Percentiles rank a stretch among this genome's conserved stretches.
Conservation (phyloP, 106 monocot species). For the Apostasia ramifera region DNA sequence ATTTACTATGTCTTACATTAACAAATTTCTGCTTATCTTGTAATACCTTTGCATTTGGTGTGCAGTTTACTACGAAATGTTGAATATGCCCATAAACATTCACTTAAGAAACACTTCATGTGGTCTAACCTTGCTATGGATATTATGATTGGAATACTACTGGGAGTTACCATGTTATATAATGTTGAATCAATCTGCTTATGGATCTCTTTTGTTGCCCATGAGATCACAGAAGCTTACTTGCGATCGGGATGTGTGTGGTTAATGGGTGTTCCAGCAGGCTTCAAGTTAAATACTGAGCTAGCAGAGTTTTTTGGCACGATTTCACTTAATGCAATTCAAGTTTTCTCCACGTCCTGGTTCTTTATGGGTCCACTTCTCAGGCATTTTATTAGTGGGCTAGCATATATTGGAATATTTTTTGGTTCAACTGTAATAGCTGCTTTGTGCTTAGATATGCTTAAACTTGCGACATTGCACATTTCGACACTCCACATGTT, state of each 20-base stretch:
- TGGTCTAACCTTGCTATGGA: constrained; percentile 70
- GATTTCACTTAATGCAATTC: constrained; percentile 80
- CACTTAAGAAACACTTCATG: constrained; percentile 48
- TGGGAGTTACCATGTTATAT: constrained; percentile 39
- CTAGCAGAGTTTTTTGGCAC: constrained; percentile 75
- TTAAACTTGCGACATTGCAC: constrained; percentile 70
- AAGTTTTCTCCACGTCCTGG: constrained; percentile 85
- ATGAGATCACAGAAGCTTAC: constrained; percentile 46
- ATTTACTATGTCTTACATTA: not conserved
- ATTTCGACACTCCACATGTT: constrained; percentile 51
- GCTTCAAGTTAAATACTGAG: constrained; percentile 92
- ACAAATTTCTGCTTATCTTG: not conserved
- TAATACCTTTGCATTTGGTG: not conserved
- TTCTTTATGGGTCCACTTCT: constrained; percentile 39
- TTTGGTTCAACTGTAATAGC: constrained; percentile 59
- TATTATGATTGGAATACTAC: constrained; percentile 49
- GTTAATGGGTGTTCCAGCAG: constrained; percentile 98
- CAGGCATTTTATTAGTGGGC: constrained; percentile 20
- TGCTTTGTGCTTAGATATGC: constrained; percentile 78
- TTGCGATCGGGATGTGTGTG: constrained; percentile 92
- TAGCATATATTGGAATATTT: constrained; percentile 54
- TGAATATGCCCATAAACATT: constrained; percentile 57
- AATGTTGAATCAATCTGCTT: constrained; percentile 28
- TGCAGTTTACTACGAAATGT: constrained; percentile 58
- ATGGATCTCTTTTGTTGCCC: constrained; percentile 21